phyloP scores from a whole-genome alignment of 2,329 filamentous ascomycete species.

The Chaetomium globosum region DNA sequence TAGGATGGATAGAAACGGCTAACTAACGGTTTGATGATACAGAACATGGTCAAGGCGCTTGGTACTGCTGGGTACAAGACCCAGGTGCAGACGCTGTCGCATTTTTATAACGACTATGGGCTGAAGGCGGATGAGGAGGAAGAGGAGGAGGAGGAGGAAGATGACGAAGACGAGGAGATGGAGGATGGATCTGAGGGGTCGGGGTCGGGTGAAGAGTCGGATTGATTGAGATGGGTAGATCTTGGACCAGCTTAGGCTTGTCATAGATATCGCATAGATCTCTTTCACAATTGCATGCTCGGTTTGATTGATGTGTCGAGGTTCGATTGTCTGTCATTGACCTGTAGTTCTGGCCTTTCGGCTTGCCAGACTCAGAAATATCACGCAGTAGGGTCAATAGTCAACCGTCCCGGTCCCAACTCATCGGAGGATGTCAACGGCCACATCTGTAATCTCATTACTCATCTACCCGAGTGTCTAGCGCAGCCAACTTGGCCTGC shows the following conservation, averaged over 20 bases:
- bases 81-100: slow-evolving; percentile 69
- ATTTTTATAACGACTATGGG: slow-evolving; percentile 91
- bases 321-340: too few species aligned
- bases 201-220: slow-evolving; percentile 16
- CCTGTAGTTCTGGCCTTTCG: too few species aligned
- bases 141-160: slow-evolving; percentile 62
- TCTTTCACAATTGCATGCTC: not conserved
- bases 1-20: slow-evolving; percentile 33
- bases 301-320: not conserved
- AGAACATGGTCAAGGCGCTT: slow-evolving; percentile 78
- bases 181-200: slow-evolving; percentile 34
- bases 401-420: not conserved
- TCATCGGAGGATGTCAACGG: not conserved
- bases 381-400: not conserved
- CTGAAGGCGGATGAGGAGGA: slow-evolving; percentile 64
- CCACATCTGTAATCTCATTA: not conserved
- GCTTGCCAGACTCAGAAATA: too few species aligned
- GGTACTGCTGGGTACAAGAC: slow-evolving; percentile 76
- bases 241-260: not conserved
- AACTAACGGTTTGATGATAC: slow-evolving; percentile 30
- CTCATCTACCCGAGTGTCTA: slow-evolving; percentile 4
- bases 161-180: slow-evolving; percentile 59
- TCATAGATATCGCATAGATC: slow-evolving; percentile 17
- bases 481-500: too few species aligned
- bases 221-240: slow-evolving; percentile 8